Percentiles rank a stretch among this genome's conserved stretches.
These are phyloP conservation scores for Candolleomyces efflorescens DNA, from an alignment of 768 basidiomycete species.

Conservation along the genomic window DNA sequence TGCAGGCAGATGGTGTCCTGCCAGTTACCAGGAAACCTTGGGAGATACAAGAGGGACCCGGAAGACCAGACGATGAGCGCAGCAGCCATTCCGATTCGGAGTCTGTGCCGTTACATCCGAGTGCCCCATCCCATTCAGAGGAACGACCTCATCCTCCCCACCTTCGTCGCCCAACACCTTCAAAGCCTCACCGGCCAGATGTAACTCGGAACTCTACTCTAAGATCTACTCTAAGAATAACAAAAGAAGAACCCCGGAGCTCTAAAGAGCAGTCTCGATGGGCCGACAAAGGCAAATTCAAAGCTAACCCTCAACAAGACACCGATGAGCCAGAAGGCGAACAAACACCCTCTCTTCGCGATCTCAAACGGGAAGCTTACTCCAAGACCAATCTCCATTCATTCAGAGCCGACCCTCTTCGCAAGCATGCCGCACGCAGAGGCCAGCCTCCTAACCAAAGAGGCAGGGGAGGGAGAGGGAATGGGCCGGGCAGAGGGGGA, in stretches of 20 bases:
- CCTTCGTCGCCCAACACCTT: background rate
- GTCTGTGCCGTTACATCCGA: background rate
- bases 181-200: background rate
- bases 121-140: background rate
- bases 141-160: background rate
- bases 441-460: background rate
- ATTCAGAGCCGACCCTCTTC: constrained; percentile 44
- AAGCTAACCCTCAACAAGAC: constrained; percentile 11
- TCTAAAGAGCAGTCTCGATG: constrained; percentile 11
- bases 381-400: constrained; percentile 53
- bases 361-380: constrained; percentile 62
- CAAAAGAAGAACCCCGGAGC: constrained; percentile 7
- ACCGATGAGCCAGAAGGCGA: constrained; percentile 8
- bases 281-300: background rate
- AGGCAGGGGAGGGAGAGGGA: constrained; percentile 3
- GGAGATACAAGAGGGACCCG: constrained; percentile 10
- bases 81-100: background rate
- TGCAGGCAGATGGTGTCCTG: constrained; percentile 23
- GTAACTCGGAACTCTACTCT: background rate
- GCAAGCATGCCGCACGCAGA: background rate
- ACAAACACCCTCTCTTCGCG: constrained; percentile 43
- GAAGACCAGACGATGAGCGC: background rate
- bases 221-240: background rate
- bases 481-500: constrained; percentile 17
- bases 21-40: constrained; percentile 11